Conservation (phyloP, 306 rosid genomes). For the Calophaca sinica region DNA sequence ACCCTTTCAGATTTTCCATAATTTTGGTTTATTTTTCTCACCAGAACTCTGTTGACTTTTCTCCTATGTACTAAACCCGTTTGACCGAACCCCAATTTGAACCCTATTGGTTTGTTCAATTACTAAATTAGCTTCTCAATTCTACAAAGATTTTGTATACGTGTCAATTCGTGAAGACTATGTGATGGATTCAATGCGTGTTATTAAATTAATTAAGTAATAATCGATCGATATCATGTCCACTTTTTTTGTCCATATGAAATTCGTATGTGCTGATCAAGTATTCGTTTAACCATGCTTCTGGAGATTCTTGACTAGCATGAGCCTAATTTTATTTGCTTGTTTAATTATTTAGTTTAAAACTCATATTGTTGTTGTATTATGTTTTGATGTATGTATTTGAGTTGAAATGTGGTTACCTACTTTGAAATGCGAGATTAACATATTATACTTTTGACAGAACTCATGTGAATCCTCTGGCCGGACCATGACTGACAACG, state of each 20-base stretch:
- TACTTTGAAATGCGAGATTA: constrained; percentile 4
- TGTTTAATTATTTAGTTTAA: neutral
- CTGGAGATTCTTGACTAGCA: neutral
- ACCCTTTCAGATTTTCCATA: neutral
- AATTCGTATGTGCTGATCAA: neutral
- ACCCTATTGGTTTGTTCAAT: neutral
- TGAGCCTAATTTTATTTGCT: neutral
- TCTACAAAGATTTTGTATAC: neutral
- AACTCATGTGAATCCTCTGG: constrained; percentile 31
- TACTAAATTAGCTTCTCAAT: neutral
- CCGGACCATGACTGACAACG: constrained; percentile 39
- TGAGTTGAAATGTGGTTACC: constrained; percentile 3
- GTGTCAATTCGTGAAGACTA: constrained; percentile 7
- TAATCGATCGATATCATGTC: neutral
- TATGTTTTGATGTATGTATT: neutral
- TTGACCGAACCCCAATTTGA: neutral
- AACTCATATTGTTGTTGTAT: neutral
- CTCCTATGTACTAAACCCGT: neutral
- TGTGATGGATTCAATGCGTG: neutral
- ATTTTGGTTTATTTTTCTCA: no score
- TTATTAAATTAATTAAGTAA: neutral
- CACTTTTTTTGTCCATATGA: neutral
- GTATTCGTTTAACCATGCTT: constrained; percentile 20
- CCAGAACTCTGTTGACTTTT: no score
- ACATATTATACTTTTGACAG: constrained; percentile 42